A percentile compares a stretch with the other conserved stretches of the same genome.
phyloP scores from a whole-genome alignment of 441 rosid species.

The Bruguiera hainesii region DNA sequence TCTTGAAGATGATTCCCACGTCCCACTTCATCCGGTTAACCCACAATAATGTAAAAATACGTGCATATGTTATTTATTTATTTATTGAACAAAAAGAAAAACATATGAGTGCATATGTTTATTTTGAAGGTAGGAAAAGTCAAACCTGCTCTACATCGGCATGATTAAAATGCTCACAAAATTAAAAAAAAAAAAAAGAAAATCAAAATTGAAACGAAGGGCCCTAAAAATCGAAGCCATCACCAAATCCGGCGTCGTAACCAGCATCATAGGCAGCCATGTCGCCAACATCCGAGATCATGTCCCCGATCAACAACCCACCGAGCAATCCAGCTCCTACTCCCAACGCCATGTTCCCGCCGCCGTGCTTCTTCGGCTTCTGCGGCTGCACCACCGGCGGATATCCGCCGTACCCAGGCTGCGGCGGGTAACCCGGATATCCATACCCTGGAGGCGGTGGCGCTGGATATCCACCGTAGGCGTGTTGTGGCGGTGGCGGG shows the following conservation, averaged over 20 bases:
- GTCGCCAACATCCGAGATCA: conserved; percentile 40
- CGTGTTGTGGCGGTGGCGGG: conserved; percentile 16
- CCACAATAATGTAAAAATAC: too few species aligned
- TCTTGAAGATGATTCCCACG: too few species aligned
- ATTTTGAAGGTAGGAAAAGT: background rate
- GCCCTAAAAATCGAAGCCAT: conserved; percentile 32
- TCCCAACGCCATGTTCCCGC: conserved; percentile 43
- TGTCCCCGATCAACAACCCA: conserved; percentile 58
- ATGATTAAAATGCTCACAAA: background rate
- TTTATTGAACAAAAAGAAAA: too few species aligned
- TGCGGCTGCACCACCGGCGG: conserved; percentile 31
- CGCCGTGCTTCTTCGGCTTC: conserved; percentile 44
- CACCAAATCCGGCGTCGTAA: conserved; percentile 22
- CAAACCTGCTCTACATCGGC: background rate
- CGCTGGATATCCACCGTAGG: conserved; percentile 17
- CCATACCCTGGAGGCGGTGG: conserved; percentile 20
- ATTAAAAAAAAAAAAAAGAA: background rate
- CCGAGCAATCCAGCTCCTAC: conserved; percentile 65
- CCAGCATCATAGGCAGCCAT: conserved; percentile 29
- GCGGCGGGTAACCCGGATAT: conserved; percentile 18
- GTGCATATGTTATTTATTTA: too few species aligned
- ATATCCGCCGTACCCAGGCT: conserved; percentile 32
- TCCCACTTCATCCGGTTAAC: too few species aligned
- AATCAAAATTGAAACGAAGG: background rate
- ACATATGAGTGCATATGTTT: too few species aligned